A percentile compares a stretch with the other conserved stretches of the same genome.
Evolutionary conservation across 2,329 filamentous ascomycete species (phyloP).

Genomic region (Canariomyces notabilis): DNA sequence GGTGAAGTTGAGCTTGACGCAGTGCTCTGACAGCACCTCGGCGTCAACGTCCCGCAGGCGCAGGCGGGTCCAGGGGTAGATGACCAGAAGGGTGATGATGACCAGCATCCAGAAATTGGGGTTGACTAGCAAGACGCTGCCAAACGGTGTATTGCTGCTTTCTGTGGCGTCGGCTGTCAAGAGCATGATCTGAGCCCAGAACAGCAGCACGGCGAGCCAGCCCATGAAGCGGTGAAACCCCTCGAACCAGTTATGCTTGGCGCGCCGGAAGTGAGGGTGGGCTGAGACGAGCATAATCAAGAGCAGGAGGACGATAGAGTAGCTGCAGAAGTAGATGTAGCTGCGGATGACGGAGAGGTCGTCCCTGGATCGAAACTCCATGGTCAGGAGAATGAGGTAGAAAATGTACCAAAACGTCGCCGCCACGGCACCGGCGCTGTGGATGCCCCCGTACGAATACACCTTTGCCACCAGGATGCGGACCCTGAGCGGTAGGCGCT

Average conservation of each 20-base stretch:
- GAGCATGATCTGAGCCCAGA: conserved; percentile 60
- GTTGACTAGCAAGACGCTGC: conserved; percentile 33
- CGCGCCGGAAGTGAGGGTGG: conserved; percentile 27
- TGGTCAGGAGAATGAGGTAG: conserved; percentile 34
- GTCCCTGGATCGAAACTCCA: conserved; percentile 20
- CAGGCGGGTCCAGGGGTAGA: conserved; percentile 69
- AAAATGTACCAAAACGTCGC: conserved; percentile 43
- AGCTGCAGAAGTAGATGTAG: conserved; percentile 28
- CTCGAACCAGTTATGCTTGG: conserved; percentile 34
- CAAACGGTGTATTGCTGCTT: conserved; percentile 29
- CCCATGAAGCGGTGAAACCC: conserved; percentile 33
- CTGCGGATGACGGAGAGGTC: conserved; percentile 21
- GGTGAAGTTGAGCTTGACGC: conserved; percentile 64
- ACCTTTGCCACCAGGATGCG: conserved; percentile 46
- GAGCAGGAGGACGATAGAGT: conserved; percentile 27
- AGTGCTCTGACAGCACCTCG: conserved; percentile 66
- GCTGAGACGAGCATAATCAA: conserved; percentile 28
- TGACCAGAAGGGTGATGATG: conserved; percentile 58
- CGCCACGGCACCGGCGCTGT: conserved; percentile 47
- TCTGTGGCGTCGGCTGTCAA: conserved; percentile 43
- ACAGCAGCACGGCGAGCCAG: conserved; percentile 40
- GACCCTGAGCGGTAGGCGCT: conserved; percentile 35
- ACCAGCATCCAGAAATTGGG: conserved; percentile 63
- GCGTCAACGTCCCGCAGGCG: conserved; percentile 61
- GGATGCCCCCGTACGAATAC: conserved; percentile 50